Conservation (phyloP, 2,329 filamentous ascomycete genomes). For the Aspergillus ochraceus region DNA sequence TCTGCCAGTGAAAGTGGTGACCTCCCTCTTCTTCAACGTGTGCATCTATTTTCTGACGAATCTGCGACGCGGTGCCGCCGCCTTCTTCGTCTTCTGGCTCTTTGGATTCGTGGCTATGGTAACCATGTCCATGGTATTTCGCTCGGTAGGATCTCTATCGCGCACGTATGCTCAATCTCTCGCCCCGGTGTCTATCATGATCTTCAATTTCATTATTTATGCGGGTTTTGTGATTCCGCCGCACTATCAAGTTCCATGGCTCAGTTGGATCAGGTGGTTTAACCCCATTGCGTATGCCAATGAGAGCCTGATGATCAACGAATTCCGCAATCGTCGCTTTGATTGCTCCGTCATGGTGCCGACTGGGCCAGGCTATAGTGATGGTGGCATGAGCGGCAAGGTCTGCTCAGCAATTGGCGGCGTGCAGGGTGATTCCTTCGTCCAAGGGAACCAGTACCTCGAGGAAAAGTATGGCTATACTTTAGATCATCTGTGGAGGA, state of each 20-base stretch:
- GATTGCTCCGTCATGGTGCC: conserved; percentile 39
- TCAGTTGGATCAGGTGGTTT: conserved; percentile 75
- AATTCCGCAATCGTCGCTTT: conserved; percentile 69
- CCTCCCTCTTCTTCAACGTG: conserved; percentile 73
- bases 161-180: conserved; percentile 61
- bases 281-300: conserved; percentile 79
- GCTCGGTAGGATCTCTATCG: conserved; percentile 71
- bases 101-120: conserved; percentile 36
- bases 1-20: conserved; percentile 70
- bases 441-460: conserved; percentile 58
- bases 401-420: conserved; percentile 63
- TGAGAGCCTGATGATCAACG: conserved; percentile 78
- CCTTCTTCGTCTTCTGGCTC: conserved; percentile 70
- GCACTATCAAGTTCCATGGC: conserved; percentile 70
- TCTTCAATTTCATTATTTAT: conserved; percentile 39
- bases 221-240: conserved; percentile 42
- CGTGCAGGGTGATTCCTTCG: conserved; percentile 50
- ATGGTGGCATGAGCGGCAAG: conserved; percentile 36
- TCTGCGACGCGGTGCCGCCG: conserved; percentile 68
- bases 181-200: conserved; percentile 51
- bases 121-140: conserved; percentile 79
- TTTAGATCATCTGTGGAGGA: conserved; percentile 62
- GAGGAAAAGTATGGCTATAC: conserved; percentile 57
- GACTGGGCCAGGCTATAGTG: conserved; percentile 46
- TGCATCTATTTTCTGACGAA: conserved; percentile 82